Percentiles rank a stretch among this genome's conserved stretches.
Conservation (phyloP, 441 rosid species). For the Pelargonium myrrhifolium region DNA sequence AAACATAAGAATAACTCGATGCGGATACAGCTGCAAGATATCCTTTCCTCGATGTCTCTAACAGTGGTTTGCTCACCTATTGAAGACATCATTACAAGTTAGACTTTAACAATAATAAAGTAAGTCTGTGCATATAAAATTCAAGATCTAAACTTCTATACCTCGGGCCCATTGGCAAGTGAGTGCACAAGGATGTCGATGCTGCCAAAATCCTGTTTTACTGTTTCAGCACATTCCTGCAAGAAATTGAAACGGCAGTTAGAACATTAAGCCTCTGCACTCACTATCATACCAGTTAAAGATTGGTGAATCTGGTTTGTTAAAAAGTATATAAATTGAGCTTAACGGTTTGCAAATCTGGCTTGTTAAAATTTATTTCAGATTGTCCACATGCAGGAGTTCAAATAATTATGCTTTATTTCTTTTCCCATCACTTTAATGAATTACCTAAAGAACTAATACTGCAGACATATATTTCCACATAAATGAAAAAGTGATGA, state of each 20-base stretch:
- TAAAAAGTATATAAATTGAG: too few relatives aligned
- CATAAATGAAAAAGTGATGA: too few relatives aligned
- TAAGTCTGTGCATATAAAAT: too few relatives aligned
- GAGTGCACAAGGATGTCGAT: constrained; percentile 94
- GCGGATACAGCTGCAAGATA: constrained; percentile 91
- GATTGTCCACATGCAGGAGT: too few relatives aligned
- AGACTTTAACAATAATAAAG: too few relatives aligned
- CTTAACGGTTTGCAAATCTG: too few relatives aligned
- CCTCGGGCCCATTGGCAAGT: constrained; percentile 99
- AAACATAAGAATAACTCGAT: constrained; percentile 84
- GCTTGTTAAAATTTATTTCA: too few relatives aligned
- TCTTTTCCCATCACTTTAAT: too few relatives aligned
- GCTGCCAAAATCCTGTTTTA: constrained; percentile 80
- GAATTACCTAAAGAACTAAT: too few relatives aligned
- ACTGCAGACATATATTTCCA: too few relatives aligned
- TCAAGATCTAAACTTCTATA: constrained; percentile 18
- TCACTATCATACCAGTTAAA: neutral
- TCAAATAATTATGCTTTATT: too few relatives aligned
- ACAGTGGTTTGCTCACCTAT: constrained; percentile 79
- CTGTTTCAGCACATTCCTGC: constrained; percentile 85
- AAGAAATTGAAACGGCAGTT: neutral
- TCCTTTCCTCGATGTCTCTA: constrained; percentile 89
- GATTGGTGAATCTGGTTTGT: neutral
- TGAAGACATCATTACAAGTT: too few relatives aligned
- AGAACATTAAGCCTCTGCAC: constrained; percentile 6